Base-by-base conservation (phyloP, 2,329 filamentous ascomycete genomes). In the Exutisphaerella laricina region DNA sequence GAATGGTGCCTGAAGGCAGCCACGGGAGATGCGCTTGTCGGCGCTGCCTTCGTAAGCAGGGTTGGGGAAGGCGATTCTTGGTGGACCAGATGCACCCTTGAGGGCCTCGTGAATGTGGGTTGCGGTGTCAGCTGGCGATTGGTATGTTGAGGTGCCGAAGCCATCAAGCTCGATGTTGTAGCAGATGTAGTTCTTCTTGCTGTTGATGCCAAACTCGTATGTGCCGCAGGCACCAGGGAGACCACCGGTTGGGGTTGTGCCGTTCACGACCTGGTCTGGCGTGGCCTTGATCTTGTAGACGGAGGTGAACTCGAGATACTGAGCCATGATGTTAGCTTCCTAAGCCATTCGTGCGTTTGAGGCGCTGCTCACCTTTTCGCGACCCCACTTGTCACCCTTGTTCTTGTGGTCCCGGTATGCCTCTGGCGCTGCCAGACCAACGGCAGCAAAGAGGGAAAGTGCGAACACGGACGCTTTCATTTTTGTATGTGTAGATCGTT, bases 161-260 rank as follows among this genome's bases (percentile, higher is more conserved):
- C 65, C 66, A 31, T 64, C 58, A 33, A 78, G 62, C 26, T 66
- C 72, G 59, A 78, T 77, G 62, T 76, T 71, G 54, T 67, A 70
- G 66, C 67, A 70, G 58, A 70, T 69, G 38, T 61, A 58, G 56
- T 70, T 65, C 41, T 63, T 53, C 10, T 63, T 53, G 20, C 67
- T 63, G 64, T 77, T 77, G 61, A 79, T 69, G 48, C 72, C 74
- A 53, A 70, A 73, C 54, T 71, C 69, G 67, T 71, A 78, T 45
- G 69, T 60, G 14, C 74, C 74, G 25, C 61, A 59, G 28, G 70
- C 67, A 23, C 70, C 70, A 12, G 38, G 30, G 31, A 54, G 49
- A 38, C 55, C 58, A 23, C 56, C 56, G 20, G 56, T 59, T 17
- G 43, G 45, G 26, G 40, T 66, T 4, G 64, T 65, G 34, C 58